Percentiles rank a stretch among this genome's conserved stretches.
Evolutionary conservation across 2,329 filamentous ascomycete genomes (phyloP).

Genomic region (Colletotrichum graminicola): DNA sequence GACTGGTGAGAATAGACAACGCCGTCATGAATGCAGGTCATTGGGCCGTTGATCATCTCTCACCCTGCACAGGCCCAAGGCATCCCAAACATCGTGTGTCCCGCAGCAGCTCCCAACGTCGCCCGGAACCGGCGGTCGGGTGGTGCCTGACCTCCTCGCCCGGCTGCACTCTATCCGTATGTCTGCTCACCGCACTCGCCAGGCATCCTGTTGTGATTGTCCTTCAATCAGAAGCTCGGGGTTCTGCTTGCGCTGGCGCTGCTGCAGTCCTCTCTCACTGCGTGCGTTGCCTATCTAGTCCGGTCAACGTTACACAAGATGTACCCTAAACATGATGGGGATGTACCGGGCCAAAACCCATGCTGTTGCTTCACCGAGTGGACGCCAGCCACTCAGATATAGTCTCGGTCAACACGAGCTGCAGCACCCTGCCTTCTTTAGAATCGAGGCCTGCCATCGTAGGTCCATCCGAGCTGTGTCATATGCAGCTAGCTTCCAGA

Average conservation of each 20-base stretch:
- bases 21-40: neutral
- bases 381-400: slow-evolving; percentile 30
- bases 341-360: slow-evolving; percentile 24
- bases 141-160: neutral
- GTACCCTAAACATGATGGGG: slow-evolving; percentile 23
- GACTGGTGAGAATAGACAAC: neutral
- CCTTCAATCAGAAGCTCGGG: slow-evolving; percentile 6
- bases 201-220: neutral
- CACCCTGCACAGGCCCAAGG: neutral
- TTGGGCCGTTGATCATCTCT: slow-evolving; percentile 10
- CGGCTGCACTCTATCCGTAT: neutral
- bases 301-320: slow-evolving; percentile 15
- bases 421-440: slow-evolving; percentile 37
- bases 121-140: neutral
- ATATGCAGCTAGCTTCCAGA: slow-evolving; percentile 32
- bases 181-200: neutral
- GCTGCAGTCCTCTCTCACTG: slow-evolving; percentile 1
- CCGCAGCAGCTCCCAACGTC: neutral
- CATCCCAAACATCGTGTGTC: slow-evolving; percentile 1
- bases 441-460: slow-evolving; percentile 25
- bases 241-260: slow-evolving; percentile 4
- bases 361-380: slow-evolving; percentile 38
- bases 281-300: neutral
- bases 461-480: slow-evolving; percentile 20
- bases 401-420: slow-evolving; percentile 29